Evolutionary conservation across 352 stramenopile species (phyloP), one percentile per base, ranked within the genome.

Genomic region (Pythium rhizo-oryzae): DNA sequence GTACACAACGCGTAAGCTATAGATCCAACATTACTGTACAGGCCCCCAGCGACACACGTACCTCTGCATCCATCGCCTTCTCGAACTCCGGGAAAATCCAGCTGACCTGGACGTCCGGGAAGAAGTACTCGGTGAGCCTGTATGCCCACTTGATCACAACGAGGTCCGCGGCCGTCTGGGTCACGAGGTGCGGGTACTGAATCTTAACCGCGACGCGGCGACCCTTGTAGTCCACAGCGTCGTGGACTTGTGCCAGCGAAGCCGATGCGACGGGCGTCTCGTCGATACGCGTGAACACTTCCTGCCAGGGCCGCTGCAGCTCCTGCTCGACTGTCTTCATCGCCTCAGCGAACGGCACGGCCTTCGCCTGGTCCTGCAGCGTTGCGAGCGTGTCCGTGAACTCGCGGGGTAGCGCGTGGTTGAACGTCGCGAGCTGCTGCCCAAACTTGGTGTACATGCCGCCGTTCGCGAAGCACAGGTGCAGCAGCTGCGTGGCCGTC

Each of bases 401-500:
- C 78, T 99, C 95, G 39, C 82, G 81, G 16, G 97, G 97, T 23
- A 99, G 75, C 12, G 98, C 82, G 71, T 99, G 93, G 75, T 99
- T 98, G 53, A 99, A 90, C 68, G 98, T 98, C 7, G 96, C 93
- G 19, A 99, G 68, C 72, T 99, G 97, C 80, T 99, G 97, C 9
- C 97, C 97, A 9, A 99, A 92, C 77, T 99, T 99, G 57, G 98
- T 98, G 84, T 99, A 99, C 18, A 99, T 94, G 52, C 97, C 96
- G 41, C 88, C 93, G 76, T 99, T 99, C 6, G 78, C 70, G 59
- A 91, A 90, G 73, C 95, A 99, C 53, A 99, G 72, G 18, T 90
- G 37, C 19, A 98, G 74, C 18, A 99, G 75, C 37, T 92, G 84
- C 70, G 91, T 65, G 8, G 97, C 97, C 35, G 86, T 93, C 61